phyloP scores from a whole-genome alignment of 129 eudicot genomes.

The Flaveria trinervia region DNA sequence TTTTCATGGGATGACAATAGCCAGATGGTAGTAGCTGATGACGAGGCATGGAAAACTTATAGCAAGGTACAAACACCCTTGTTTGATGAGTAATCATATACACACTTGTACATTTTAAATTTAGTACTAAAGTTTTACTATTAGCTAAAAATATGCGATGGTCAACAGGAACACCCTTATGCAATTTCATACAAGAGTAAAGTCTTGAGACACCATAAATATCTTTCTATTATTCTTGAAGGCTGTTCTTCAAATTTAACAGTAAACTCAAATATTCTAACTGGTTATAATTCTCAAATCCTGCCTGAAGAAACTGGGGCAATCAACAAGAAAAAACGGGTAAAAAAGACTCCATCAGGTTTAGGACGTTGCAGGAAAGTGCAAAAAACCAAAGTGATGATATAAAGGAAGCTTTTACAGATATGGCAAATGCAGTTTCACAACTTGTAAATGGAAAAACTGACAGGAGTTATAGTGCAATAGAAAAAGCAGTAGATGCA shows the following conservation, averaged over 20 bases:
- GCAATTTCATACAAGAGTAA: slow-evolving; percentile 40
- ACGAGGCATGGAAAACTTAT: slow-evolving; percentile 50
- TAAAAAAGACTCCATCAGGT: slow-evolving; percentile 14
- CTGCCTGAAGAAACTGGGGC: slow-evolving; percentile 27
- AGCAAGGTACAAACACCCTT: slow-evolving; percentile 35
- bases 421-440: slow-evolving; percentile 37
- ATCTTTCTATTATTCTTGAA: slow-evolving; percentile 35
- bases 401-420: slow-evolving; percentile 39
- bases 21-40: slow-evolving; percentile 44
- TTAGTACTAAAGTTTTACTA: not conserved
- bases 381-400: slow-evolving; percentile 39
- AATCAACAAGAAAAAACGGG: slow-evolving; percentile 37
- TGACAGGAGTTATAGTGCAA: slow-evolving; percentile 28
- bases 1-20: slow-evolving; percentile 44
- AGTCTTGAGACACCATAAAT: slow-evolving; percentile 38
- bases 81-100: not conserved
- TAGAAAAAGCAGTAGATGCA: slow-evolving; percentile 56
- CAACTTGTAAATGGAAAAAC: slow-evolving; percentile 37
- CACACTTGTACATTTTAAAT: not conserved
- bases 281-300: slow-evolving; percentile 18
- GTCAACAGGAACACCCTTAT: slow-evolving; percentile 44
- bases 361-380: slow-evolving; percentile 35
- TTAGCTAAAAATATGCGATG: not conserved
- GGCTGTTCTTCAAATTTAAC: slow-evolving; percentile 20
- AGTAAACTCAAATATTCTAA: slow-evolving; percentile 11